A percentile compares a stretch with the other conserved stretches of the same genome.
These are phyloP conservation scores for Ophiosphaerella korrae DNA, from an alignment of 2,329 filamentous ascomycete species.

Conservation along the genomic window DNA sequence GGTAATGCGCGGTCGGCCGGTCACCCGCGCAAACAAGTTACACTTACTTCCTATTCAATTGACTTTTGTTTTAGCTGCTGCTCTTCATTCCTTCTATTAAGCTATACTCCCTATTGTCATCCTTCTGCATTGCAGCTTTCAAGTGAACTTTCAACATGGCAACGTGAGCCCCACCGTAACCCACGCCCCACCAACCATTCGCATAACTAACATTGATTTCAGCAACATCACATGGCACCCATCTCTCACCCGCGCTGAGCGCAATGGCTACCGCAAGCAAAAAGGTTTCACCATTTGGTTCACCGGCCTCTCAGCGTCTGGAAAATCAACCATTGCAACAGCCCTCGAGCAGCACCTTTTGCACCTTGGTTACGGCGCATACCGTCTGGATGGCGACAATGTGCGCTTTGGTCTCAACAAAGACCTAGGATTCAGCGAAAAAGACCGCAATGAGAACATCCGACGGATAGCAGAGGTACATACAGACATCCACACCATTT, in stretches of 20 bases:
- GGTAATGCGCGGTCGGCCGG: slow-evolving; percentile 14
- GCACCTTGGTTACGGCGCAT: slow-evolving; percentile 79
- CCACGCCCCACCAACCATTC: slow-evolving; percentile 30
- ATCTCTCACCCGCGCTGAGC: slow-evolving; percentile 78
- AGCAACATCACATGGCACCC: slow-evolving; percentile 93
- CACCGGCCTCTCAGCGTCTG: slow-evolving; percentile 92
- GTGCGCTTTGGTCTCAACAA: slow-evolving; percentile 98
- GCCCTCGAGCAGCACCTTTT: slow-evolving; percentile 97
- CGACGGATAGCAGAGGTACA: slow-evolving; percentile 82
- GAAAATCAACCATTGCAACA: slow-evolving; percentile 95
- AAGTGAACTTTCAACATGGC: slow-evolving; percentile 29
- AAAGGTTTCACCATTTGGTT: slow-evolving; percentile 96
- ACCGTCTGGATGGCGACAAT: slow-evolving; percentile 97
- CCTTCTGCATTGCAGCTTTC: slow-evolving; percentile 2
- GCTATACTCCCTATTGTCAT: not conserved
- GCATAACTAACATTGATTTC: slow-evolving; percentile 20
- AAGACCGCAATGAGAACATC: slow-evolving; percentile 97
- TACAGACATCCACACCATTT: not conserved
- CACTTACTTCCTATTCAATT: slow-evolving; percentile 7
- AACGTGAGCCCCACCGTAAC: slow-evolving; percentile 43
- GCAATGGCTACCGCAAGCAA: slow-evolving; percentile 76
- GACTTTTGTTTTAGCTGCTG: not conserved
- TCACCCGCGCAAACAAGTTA: slow-evolving; percentile 3
- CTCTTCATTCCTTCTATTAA: not conserved
- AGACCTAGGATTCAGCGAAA: slow-evolving; percentile 91